These are phyloP conservation scores for Rhizopus delemar DNA, from an alignment of 371 early-diverging fungal species.

Conservation along the genomic window DNA sequence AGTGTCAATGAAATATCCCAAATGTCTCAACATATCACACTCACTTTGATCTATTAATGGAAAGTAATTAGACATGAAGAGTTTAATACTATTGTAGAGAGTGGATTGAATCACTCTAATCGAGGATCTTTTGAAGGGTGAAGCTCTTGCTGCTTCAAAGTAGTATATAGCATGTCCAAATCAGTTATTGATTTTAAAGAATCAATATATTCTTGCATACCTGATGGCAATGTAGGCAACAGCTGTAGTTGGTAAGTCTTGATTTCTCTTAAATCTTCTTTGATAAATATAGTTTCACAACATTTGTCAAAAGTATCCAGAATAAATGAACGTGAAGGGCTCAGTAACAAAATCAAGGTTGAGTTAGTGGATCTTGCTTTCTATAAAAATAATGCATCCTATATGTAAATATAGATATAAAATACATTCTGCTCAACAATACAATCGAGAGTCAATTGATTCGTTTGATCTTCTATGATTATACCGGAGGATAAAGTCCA, in stretches of 20 bases:
- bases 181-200: not conserved
- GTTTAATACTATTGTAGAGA: conserved; percentile 3
- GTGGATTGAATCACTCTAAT: conserved; percentile 6
- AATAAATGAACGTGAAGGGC: not conserved
- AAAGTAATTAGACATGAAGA: conserved; percentile 7
- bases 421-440: conserved; percentile 5
- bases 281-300: not conserved
- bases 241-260: not conserved
- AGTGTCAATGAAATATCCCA: conserved; percentile 7
- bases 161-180: not conserved
- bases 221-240: not conserved
- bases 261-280: conserved; percentile 1
- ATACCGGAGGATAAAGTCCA: not conserved
- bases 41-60: conserved; percentile 11
- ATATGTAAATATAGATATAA: not conserved
- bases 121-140: not conserved
- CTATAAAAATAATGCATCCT: no score
- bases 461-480: conserved; percentile 2
- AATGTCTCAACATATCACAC: conserved; percentile 3
- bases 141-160: conserved; percentile 8
- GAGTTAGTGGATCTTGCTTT: not conserved
- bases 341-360: not conserved
- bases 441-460: not conserved
- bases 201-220: conserved; percentile 3
- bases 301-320: not conserved